A percentile compares a stretch with the other conserved stretches of the same genome.
Evolutionary conservation across 352 stramenopile genomes (phyloP).

Genomic region (Phytopythium ostracodes): DNA sequence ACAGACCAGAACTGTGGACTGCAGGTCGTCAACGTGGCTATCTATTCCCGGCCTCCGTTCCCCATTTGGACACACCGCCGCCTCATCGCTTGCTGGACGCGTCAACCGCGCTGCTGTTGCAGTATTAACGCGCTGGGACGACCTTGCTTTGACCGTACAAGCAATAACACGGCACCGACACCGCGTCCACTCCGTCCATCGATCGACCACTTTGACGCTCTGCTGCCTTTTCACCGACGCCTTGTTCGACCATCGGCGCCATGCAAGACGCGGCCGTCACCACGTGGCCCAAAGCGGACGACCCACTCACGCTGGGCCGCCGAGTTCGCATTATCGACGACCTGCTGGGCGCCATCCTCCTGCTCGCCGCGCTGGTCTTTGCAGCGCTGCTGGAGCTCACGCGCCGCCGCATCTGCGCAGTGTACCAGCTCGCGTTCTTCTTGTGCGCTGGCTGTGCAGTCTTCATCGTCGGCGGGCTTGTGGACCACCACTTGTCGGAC

Average conservation of each 20-base stretch:
- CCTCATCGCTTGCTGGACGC: not conserved
- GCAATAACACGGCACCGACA: not conserved
- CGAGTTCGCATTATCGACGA: conserved; percentile 76
- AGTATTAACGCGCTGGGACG: not conserved
- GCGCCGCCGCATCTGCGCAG: conserved; percentile 51
- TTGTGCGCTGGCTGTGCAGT: conserved; percentile 42
- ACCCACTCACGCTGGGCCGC: conserved; percentile 20
- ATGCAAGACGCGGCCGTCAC: not conserved
- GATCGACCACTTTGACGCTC: not conserved
- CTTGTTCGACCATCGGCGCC: not conserved
- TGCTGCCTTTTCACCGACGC: not conserved
- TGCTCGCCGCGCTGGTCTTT: conserved; percentile 48
- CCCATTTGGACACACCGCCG: not conserved
- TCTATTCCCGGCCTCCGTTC: not conserved
- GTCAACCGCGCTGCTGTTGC: not conserved
- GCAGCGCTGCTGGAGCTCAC: conserved; percentile 64
- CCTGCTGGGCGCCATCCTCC: conserved; percentile 55
- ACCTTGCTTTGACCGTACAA: not conserved
- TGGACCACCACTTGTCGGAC: conserved; percentile 70
- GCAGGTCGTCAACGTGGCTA: not conserved
- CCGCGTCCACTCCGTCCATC: not conserved
- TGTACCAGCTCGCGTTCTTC: conserved; percentile 70
- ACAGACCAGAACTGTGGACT: not conserved
- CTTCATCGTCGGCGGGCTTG: conserved; percentile 63
- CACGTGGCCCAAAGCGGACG: conserved; percentile 8